Evolutionary conservation across 805 yeast genomes (phyloP).

Genomic region (Metschnikowia baotianmanensis): DNA sequence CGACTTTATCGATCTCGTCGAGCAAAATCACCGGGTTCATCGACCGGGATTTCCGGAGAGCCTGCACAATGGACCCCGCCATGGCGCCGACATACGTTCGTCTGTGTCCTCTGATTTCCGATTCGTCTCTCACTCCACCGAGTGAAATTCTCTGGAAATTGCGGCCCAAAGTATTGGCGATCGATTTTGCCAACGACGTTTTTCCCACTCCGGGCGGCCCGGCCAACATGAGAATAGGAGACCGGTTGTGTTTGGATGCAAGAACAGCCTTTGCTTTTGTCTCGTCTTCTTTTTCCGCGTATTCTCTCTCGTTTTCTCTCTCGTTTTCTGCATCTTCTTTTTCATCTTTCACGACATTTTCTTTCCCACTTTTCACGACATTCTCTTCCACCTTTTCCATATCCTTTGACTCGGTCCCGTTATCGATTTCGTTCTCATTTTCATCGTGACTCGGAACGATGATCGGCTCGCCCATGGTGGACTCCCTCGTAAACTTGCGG

Average conservation of each 20-base stretch:
- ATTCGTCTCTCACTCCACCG: conserved; percentile 87
- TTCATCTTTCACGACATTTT: conserved; percentile 22
- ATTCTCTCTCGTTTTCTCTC: too few relatives aligned
- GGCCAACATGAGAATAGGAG: conserved; percentile 78
- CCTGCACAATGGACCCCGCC: conserved; percentile 82
- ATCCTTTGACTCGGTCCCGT: too few relatives aligned
- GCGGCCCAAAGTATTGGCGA: conserved; percentile 71
- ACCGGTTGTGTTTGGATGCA: conserved; percentile 38
- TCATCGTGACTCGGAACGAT: conserved; percentile 39
- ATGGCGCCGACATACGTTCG: conserved; percentile 90
- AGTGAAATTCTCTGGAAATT: conserved; percentile 76
- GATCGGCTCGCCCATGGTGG: conserved; percentile 24
- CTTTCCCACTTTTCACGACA: too few relatives aligned
- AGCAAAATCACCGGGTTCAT: conserved; percentile 82
- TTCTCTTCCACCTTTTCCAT: too few relatives aligned
- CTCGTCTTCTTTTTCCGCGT: background rate
- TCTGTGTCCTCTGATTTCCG: conserved; percentile 87
- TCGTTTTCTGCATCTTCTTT: conserved; percentile 18
- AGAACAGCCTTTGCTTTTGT: conserved; percentile 15
- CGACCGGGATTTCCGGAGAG: conserved; percentile 67
- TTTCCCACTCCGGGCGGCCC: conserved; percentile 97
- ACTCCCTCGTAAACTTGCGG: conserved; percentile 19
- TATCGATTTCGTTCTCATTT: too few relatives aligned
- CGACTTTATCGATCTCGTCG: conserved; percentile 83
- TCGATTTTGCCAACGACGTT: conserved; percentile 79